These are phyloP conservation scores for Fusarium paranaense DNA, from an alignment of 2,329 filamentous ascomycete species.

Conservation along the genomic window DNA sequence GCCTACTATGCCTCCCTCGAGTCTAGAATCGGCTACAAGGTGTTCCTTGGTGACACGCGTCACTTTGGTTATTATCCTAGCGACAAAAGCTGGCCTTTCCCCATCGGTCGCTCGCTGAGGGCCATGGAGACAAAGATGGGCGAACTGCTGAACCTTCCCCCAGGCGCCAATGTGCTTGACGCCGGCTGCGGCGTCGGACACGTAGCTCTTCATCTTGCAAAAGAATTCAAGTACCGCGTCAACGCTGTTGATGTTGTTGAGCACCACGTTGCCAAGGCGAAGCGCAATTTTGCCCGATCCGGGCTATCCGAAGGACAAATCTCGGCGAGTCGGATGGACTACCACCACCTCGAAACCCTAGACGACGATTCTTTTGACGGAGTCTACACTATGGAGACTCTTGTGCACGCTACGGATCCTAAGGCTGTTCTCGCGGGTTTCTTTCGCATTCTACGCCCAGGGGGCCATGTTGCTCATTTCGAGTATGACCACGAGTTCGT, in stretches of 20 bases:
- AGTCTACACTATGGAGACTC: constrained; percentile 67
- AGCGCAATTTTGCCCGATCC: constrained; percentile 51
- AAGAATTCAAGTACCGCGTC: constrained; percentile 51
- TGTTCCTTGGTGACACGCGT: constrained; percentile 59
- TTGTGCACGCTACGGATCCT: constrained; percentile 64
- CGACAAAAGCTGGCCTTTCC: constrained; percentile 61
- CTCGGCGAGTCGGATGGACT: constrained; percentile 57
- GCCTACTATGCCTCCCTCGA: constrained; percentile 60
- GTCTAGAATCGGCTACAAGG: constrained; percentile 55
- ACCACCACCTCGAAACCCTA: constrained; percentile 61
- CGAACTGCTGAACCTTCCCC: constrained; percentile 50
- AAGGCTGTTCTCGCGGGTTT: constrained; percentile 58
- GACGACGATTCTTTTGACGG: constrained; percentile 57
- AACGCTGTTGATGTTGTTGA: constrained; percentile 61
- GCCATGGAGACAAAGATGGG: constrained; percentile 64
- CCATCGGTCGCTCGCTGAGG: constrained; percentile 55
- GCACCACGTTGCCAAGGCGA: constrained; percentile 59
- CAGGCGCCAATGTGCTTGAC: constrained; percentile 59
- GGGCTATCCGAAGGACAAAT: constrained; percentile 51
- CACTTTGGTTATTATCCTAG: constrained; percentile 62
- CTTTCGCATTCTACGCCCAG: constrained; percentile 59
- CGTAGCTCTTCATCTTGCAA: constrained; percentile 61
- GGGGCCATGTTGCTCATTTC: constrained; percentile 58
- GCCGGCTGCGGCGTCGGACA: constrained; percentile 63
- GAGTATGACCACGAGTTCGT: constrained; percentile 59